Evolutionary conservation across 441 rosid species (phyloP), one percentile per base, ranked within the genome.

Genomic region (Syzygium syzygioides): DNA sequence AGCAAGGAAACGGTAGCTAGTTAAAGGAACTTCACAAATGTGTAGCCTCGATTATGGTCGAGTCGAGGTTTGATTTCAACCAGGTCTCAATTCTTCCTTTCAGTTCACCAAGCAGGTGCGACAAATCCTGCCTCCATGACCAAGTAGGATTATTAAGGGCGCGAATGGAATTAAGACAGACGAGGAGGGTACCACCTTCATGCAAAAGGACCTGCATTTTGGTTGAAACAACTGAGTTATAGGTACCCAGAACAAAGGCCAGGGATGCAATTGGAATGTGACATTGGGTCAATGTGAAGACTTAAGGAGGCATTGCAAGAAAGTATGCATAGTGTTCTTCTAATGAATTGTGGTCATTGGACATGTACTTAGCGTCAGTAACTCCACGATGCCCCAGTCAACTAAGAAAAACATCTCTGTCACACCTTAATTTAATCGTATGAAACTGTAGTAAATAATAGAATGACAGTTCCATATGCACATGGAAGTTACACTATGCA

Each of bases 151-250:
- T 94, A 86, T 94, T 96, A 10, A 96, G 94, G 52, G 94, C 97
- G 1, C 97, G 97, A 28, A 96, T 85, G 4, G 97, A 95, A 90
- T 96, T 96, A 76, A 95, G 96, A 90, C 99, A 95, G 88, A 96
- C 98, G 14, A 96, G 94, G 80, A 97, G 96, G 37, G 99, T 95
- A 37, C 98, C 99, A 0, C 99, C 98, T 93, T 97, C 99, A 32
- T 97, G 98, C 91, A 96, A 87, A 88, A 97, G 97, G 88, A 97
- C 98, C 99, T 97, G 94, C 86, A 90, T 48, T 79, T 88, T 84
- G 37, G 55, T 23, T 2, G 9, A 26, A 30, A 53, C n/a, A 50
- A 53, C 9, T 3, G 6, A 85, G 26, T 54, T 41, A 56, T 32
- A 13, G 26, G 86, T 62, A 85, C 28, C 60, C 50, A 32, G 23